Conservation (phyloP, 2,329 filamentous ascomycete species). For the Aureobasidium sp. region DNA sequence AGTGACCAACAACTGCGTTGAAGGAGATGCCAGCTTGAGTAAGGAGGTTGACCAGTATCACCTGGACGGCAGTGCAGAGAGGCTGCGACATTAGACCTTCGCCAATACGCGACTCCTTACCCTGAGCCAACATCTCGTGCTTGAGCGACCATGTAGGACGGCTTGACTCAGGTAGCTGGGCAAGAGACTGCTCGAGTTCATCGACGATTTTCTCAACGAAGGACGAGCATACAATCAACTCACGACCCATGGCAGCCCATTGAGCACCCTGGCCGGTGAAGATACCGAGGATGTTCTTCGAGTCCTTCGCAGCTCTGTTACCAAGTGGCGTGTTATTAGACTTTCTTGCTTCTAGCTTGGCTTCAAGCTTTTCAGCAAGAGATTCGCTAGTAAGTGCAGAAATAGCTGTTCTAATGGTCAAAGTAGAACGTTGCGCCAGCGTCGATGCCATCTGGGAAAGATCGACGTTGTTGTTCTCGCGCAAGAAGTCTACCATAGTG, state of each 20-base stretch:
- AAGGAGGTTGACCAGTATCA: constrained; percentile 38
- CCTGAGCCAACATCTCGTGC: background rate
- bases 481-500: constrained; percentile 17
- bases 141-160: constrained; percentile 3
- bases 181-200: background rate
- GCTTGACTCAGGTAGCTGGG: background rate
- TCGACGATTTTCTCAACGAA: background rate
- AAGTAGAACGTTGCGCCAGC: background rate
- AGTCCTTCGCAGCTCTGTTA: background rate
- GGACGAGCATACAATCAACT: constrained; percentile 17
- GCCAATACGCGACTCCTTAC: background rate
- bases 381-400: background rate
- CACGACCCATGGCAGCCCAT: constrained; percentile 21
- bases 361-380: background rate
- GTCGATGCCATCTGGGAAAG: background rate
- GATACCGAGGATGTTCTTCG: constrained; percentile 12
- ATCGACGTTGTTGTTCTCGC: background rate
- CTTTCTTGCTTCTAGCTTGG: background rate
- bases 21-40: constrained; percentile 17
- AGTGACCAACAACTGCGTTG: constrained; percentile 23
- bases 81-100: constrained; percentile 30
- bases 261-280: constrained; percentile 32
- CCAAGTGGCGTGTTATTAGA: background rate
- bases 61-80: constrained; percentile 46
- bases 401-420: background rate